These are phyloP conservation scores for Rhizopus arrhizus DNA, from an alignment of 371 early-diverging fungal genomes.

Conservation along the genomic window DNA sequence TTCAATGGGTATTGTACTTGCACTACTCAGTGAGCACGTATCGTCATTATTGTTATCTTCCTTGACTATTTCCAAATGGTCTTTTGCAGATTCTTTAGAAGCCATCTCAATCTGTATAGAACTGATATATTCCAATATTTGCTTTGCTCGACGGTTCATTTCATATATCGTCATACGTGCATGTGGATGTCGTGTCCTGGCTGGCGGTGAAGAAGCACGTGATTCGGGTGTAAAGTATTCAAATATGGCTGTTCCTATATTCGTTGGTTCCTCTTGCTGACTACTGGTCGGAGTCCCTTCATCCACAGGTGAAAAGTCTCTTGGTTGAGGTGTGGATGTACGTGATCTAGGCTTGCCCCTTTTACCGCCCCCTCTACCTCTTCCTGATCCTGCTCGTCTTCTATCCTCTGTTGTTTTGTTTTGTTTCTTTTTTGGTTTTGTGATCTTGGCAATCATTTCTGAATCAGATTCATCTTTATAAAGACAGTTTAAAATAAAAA, in stretches of 20 bases:
- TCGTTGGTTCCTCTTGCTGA: not conserved
- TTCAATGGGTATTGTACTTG: slow-evolving; percentile 30
- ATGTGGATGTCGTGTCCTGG: slow-evolving; percentile 49
- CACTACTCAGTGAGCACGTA: slow-evolving; percentile 32
- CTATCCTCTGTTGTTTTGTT: not conserved
- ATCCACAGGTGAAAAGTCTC: slow-evolving; percentile 20
- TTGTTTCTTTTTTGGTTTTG: slow-evolving; percentile 3
- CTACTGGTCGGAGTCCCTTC: slow-evolving; percentile 9
- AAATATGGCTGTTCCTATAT: slow-evolving; percentile 21
- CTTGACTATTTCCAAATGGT: not conserved
- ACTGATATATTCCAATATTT: slow-evolving; percentile 60
- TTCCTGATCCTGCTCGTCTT: slow-evolving; percentile 6
- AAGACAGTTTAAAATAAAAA: not conserved
- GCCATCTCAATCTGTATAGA: slow-evolving; percentile 60
- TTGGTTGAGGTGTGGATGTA: slow-evolving; percentile 33
- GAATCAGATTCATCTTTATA: slow-evolving; percentile 2
- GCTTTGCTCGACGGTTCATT: slow-evolving; percentile 63
- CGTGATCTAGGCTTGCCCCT: slow-evolving; percentile 34
- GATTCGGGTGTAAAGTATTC: slow-evolving; percentile 29
- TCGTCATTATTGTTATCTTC: slow-evolving; percentile 14
- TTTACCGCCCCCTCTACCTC: slow-evolving; percentile 1
- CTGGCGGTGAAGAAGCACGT: slow-evolving; percentile 42
- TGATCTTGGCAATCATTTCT: not conserved
- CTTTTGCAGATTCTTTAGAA: slow-evolving; percentile 20
- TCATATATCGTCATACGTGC: slow-evolving; percentile 54